Base-by-base conservation (phyloP, 805 yeast species). In the Candida incommunis region DNA sequence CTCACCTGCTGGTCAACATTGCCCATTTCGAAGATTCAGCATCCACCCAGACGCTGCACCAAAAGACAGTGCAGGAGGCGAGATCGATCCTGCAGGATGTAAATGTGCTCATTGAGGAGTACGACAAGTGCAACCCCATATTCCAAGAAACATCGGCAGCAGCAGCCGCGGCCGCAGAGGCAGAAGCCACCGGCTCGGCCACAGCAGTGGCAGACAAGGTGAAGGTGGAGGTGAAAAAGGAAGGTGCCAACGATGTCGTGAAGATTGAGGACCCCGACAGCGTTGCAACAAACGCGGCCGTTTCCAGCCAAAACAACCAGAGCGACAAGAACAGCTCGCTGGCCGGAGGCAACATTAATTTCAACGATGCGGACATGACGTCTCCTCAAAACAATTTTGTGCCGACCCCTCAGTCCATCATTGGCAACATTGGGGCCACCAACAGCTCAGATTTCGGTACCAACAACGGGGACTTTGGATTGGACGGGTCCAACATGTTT, bases 1-100 rank as follows among this genome's bases (percentile, higher is more conserved):
- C 43, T 5, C 22, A 27, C 40, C 43, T 41, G 40, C 40, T 31
- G n/a, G 24, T 23, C 43, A 22, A 41, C 15, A 23, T 23, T 20
- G 23, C 23, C 7, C 27, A 31, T 9, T 5, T 23, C 20, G 40
- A 22, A 21, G 43, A 20, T 13, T 7, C 34, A 9, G 34, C 20
- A 16, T 22, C 43, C 15, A 9, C 24, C 4, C 24, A 21, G 23
- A 37, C 41, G 11, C 20, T 16, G 22, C 21, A 41, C 29, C 22
- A 24, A 21, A 41, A 41, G 15, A 41, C 27, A n/a, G 43, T 22
- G 29, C 43, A 16, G 18, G 29, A 23, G 26, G 27, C 27, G 9
- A 42, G n/a, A 16, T 11, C 5, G 7, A 31, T 31, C n/a, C 37
- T 31, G 18, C 5, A 31, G 20, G 18, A n/a, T 18, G 37, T 31